Conservation (phyloP, 1,284 basidiomycete genomes). For the Wolfiporia cocos region DNA sequence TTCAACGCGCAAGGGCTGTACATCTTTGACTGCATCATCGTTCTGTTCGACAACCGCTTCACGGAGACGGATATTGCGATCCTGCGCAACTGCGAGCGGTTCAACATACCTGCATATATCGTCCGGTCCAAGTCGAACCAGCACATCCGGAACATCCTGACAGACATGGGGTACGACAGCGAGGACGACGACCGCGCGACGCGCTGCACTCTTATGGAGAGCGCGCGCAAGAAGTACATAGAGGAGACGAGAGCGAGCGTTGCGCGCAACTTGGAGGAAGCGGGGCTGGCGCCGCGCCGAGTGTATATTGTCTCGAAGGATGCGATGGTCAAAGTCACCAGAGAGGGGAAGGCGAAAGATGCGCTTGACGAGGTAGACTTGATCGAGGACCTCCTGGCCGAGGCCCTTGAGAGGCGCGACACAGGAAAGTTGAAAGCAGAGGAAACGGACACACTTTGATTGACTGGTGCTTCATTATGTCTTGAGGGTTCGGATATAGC, state of each 20-base stretch:
- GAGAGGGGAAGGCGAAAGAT: neutral
- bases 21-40: constrained; percentile 4
- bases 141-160: constrained; percentile 2
- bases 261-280: neutral
- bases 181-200: neutral
- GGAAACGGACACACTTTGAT: too few relatives aligned
- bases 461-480: too few relatives aligned
- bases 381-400: neutral
- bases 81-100: constrained; percentile 1
- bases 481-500: too few relatives aligned
- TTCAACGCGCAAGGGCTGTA: constrained; percentile 6
- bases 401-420: neutral
- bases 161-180: neutral
- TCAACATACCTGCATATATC: constrained; percentile 4
- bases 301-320: constrained; percentile 4
- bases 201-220: neutral
- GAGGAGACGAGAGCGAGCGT: constrained; percentile 1
- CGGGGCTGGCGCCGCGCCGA: constrained; percentile 1
- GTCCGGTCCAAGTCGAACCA: constrained; percentile 5
- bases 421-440: neutral
- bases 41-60: constrained; percentile 4
- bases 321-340: neutral
- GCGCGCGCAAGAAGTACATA: neutral
- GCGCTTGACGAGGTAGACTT: constrained; percentile 1
- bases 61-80: constrained; percentile 5